Base-by-base conservation (phyloP, 2,329 filamentous ascomycete genomes). In the Penicillium sp. region DNA sequence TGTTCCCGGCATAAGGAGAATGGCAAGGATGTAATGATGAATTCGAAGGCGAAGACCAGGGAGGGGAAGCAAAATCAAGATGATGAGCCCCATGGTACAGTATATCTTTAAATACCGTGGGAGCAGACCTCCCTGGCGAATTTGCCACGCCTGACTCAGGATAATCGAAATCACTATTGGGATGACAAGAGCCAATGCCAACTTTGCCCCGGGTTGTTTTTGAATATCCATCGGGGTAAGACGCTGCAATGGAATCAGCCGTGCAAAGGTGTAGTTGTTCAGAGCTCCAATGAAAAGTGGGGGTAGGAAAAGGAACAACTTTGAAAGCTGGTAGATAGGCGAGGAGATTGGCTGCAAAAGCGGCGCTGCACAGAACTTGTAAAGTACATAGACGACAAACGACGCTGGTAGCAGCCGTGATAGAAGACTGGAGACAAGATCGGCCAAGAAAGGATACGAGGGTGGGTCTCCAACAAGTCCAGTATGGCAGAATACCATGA, bases 211-310 rank as follows among this genome's bases (percentile, higher is more conserved):
- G 0, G 94, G 93, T 70, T 99, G 92, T 66, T 92, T 88, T 48
- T 89, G 79, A 43, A 99, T 85, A 70, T 99, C 94, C 71, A 96
- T 91, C 0, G 88, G 86, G 9, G 90, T 97, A n/a, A 99, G 82
- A 2, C 94, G 88, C 73, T 92, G 86, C 64, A 99, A 94, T 0
- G 94, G 94, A 60, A 99, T 97, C 76, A 90, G 89, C 10, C 73
- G 72, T 67, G 91, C 89, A 69, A 99, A 91, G 0, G 94, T 97
- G 75, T 97, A 96, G 76, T 97, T 97, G 69, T 93, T 93, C 64
- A 99, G 77, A 1, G 91, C 88, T 17, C 93, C 94, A 39, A 97
- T 86, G 89, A 96, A 99, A 70, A 89, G 92, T 8, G 87, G 88
- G 1, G 93, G 93, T 0, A 99, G 81, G 89, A 92, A 97, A 29